Evolutionary conservation across 2,329 filamentous ascomycete genomes (phyloP).

Genomic region (Lasiodiplodia theobromae): DNA sequence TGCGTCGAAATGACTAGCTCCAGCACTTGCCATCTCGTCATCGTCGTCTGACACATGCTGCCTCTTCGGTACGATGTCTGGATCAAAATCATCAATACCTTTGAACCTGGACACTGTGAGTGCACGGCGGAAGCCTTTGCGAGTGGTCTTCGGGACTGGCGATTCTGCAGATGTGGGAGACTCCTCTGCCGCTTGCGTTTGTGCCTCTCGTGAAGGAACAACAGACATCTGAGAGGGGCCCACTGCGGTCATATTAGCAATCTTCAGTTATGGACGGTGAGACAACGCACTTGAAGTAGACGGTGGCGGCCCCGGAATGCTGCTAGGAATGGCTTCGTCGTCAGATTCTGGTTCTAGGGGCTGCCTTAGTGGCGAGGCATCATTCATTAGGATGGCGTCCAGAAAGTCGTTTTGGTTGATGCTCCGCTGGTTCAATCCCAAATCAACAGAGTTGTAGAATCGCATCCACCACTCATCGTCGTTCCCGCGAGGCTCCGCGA

Average conservation of each 20-base stretch:
- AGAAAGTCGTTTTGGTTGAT: slow-evolving; percentile 92
- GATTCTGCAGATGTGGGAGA: slow-evolving; percentile 5
- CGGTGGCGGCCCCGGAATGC: slow-evolving; percentile 32
- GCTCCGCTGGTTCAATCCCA: slow-evolving; percentile 78
- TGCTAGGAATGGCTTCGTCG: slow-evolving; percentile 32
- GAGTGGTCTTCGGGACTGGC: neutral
- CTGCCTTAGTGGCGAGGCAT: slow-evolving; percentile 74
- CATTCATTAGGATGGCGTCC: slow-evolving; percentile 83
- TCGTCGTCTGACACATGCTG: neutral
- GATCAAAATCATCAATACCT: slow-evolving; percentile 71
- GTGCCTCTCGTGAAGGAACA: neutral
- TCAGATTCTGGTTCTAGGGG: slow-evolving; percentile 60
- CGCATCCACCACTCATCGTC: slow-evolving; percentile 70
- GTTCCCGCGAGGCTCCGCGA: slow-evolving; percentile 61
- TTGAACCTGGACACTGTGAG: slow-evolving; percentile 66
- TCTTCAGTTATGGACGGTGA: neutral
- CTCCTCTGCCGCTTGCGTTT: neutral
- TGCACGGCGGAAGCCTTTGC: slow-evolving; percentile 34
- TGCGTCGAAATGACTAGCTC: slow-evolving; percentile 40
- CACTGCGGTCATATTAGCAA: neutral
- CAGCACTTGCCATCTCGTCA: slow-evolving; percentile 2
- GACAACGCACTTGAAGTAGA: slow-evolving; percentile 31
- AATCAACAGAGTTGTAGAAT: slow-evolving; percentile 73
- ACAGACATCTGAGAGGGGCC: slow-evolving; percentile 2
- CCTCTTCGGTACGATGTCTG: slow-evolving; percentile 12